Conservation (phyloP, 2,329 filamentous ascomycete genomes). For the Septoria petroselini region DNA sequence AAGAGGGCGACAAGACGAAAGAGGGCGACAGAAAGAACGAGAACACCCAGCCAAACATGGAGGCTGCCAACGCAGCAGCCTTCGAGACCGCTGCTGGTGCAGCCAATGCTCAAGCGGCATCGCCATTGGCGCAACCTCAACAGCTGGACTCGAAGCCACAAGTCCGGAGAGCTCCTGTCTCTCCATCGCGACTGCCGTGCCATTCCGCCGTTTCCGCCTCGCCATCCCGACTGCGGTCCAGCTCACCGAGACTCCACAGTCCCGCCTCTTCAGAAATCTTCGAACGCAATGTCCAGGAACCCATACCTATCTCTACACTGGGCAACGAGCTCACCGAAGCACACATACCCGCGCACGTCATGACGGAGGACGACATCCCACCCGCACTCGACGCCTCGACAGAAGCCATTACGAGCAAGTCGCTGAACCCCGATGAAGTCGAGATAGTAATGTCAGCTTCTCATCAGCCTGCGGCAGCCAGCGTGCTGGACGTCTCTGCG, state of each 20-base stretch:
- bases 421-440: constrained; percentile 80
- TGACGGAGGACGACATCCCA: constrained; percentile 91
- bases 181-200: constrained; percentile 30
- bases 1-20: constrained; percentile 14
- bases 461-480: constrained; percentile 73
- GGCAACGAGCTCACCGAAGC: constrained; percentile 71
- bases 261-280: constrained; percentile 79
- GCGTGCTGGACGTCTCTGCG: constrained; percentile 48
- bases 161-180: constrained; percentile 24
- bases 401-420: constrained; percentile 82
- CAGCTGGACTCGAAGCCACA: constrained; percentile 19
- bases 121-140: constrained; percentile 14
- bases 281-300: constrained; percentile 88
- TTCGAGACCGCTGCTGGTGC: constrained; percentile 15
- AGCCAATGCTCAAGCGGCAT: constrained; percentile 3
- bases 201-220: constrained; percentile 28
- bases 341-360: constrained; percentile 82
- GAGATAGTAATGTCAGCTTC: constrained; percentile 86
- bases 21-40: constrained; percentile 12
- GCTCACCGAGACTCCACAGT: constrained; percentile 72
- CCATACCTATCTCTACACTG: constrained; percentile 48
- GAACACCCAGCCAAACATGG: constrained; percentile 13
- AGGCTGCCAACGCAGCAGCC: constrained; percentile 4
- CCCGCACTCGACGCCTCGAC: constrained; percentile 88
- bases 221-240: constrained; percentile 55